Conservation (phyloP, 2,329 filamentous ascomycete genomes). For the Verticillium klebahnii region DNA sequence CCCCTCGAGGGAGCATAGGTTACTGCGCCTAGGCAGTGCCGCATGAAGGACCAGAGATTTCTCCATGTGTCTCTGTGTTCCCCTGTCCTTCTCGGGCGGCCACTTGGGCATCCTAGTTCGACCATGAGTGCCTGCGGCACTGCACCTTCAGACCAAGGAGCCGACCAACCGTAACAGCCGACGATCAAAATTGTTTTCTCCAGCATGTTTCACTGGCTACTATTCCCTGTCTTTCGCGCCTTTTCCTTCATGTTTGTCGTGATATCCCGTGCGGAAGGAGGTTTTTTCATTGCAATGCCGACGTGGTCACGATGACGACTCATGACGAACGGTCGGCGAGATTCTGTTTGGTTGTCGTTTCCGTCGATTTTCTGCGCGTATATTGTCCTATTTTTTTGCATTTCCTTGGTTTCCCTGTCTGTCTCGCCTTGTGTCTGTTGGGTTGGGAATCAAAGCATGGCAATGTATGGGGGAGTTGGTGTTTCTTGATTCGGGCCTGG, state of each 20-base stretch:
- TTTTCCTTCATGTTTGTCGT: neutral
- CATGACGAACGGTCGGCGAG: neutral
- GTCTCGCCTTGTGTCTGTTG: neutral
- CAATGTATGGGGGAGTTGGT: neutral
- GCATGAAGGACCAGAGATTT: no score
- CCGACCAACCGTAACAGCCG: neutral
- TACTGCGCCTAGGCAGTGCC: neutral
- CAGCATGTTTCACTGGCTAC: neutral
- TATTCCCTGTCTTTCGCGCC: neutral
- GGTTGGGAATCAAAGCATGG: neutral
- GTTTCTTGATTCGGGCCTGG: neutral
- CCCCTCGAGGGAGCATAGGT: slow-evolving; percentile 49
- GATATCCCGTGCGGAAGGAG: neutral
- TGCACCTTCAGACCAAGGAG: neutral
- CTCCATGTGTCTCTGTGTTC: neutral
- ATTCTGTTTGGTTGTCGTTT: neutral
- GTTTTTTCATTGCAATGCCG: neutral
- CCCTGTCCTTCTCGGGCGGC: neutral
- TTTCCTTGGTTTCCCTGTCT: neutral
- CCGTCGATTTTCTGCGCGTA: neutral
- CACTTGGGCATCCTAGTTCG: neutral
- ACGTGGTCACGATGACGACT: neutral
- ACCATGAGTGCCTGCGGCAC: neutral
- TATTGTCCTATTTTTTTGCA: neutral
- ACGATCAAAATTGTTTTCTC: neutral